These are phyloP conservation scores for Leccinum sublutescens DNA, from an alignment of 768 basidiomycete genomes.

Conservation along the genomic window DNA sequence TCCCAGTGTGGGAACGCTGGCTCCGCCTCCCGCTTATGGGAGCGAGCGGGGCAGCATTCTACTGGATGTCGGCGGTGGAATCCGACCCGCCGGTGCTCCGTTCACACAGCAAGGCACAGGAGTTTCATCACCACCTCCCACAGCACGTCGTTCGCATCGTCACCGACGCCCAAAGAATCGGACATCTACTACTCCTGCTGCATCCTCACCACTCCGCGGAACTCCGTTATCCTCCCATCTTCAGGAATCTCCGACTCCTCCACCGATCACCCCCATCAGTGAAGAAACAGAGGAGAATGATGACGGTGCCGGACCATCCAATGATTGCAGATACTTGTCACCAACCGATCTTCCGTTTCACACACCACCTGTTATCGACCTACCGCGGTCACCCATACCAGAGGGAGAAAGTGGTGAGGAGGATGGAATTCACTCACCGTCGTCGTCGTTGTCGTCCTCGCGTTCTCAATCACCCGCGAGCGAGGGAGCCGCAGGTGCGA, in stretches of 20 bases:
- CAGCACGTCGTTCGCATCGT: slow-evolving; percentile 58
- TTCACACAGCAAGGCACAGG: slow-evolving; percentile 45
- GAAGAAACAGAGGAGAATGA: slow-evolving; percentile 54
- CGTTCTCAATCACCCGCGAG: slow-evolving; percentile 58
- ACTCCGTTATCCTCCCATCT: slow-evolving; percentile 43
- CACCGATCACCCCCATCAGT: slow-evolving; percentile 78
- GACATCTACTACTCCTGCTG: slow-evolving; percentile 36
- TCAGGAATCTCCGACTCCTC: slow-evolving; percentile 50
- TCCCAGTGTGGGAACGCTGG: slow-evolving; percentile 94
- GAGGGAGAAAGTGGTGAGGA: slow-evolving; percentile 25
- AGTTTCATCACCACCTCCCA: slow-evolving; percentile 42
- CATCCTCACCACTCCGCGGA: slow-evolving; percentile 66
- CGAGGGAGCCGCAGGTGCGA: slow-evolving; percentile 70
- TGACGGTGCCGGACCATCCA: slow-evolving; percentile 55
- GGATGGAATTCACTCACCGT: slow-evolving; percentile 29
- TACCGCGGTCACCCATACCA: slow-evolving; percentile 40
- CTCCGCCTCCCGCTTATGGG: slow-evolving; percentile 97
- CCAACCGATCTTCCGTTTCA: slow-evolving; percentile 67
- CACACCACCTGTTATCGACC: slow-evolving; percentile 45
- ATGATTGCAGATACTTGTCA: slow-evolving; percentile 51
- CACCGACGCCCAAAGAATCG: slow-evolving; percentile 52
- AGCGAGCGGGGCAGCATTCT: slow-evolving; percentile 96
- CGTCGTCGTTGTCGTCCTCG: slow-evolving; percentile 31
- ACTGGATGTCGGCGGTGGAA: slow-evolving; percentile 71
- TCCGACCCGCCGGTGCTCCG: slow-evolving; percentile 38